Evolutionary conservation across 2,329 filamentous ascomycete genomes (phyloP).

Genomic region (Ophiocordyceps camponoti-saundersi): DNA sequence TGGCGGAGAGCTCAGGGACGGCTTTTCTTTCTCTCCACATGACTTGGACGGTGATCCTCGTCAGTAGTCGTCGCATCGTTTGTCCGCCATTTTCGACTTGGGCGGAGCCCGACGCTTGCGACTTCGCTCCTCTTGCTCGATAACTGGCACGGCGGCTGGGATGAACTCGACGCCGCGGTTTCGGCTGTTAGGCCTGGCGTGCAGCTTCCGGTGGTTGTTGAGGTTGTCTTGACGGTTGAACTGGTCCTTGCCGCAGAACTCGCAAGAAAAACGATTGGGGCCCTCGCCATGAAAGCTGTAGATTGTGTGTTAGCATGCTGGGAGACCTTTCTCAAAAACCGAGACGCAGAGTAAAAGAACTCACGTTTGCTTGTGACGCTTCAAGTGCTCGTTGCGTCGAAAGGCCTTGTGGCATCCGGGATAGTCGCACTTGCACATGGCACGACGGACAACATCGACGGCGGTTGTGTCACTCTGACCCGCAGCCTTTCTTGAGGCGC

Average conservation of each 20-base stretch:
- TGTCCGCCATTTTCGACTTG: constrained; percentile 17
- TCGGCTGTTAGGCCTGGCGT: constrained; percentile 20
- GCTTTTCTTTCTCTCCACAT: no score
- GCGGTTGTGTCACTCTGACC: constrained; percentile 11
- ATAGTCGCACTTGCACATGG: constrained; percentile 27
- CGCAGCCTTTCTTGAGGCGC: constrained; percentile 12
- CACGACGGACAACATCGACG: constrained; percentile 19
- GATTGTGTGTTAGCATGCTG: background rate
- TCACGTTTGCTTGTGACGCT: constrained; percentile 35
- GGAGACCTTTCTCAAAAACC: background rate
- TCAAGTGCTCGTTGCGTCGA: constrained; percentile 36
- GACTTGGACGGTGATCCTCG: background rate
- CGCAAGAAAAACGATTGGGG: constrained; percentile 21
- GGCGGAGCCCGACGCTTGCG: constrained; percentile 20
- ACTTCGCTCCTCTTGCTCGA: constrained; percentile 21
- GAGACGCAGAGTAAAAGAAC: constrained; percentile 7
- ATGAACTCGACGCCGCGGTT: constrained; percentile 23
- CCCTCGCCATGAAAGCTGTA: constrained; percentile 21
- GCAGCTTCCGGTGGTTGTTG: constrained; percentile 24
- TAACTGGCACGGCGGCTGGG: constrained; percentile 20
- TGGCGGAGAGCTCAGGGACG: no score
- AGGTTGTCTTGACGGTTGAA: constrained; percentile 24
- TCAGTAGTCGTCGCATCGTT: constrained; percentile 14
- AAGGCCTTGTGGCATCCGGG: constrained; percentile 30
- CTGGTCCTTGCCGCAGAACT: constrained; percentile 24